Percentiles rank a stretch among this genome's conserved stretches.
Conservation (phyloP, 495 filamentous ascomycete species). For the Tuber umbilicatum region DNA sequence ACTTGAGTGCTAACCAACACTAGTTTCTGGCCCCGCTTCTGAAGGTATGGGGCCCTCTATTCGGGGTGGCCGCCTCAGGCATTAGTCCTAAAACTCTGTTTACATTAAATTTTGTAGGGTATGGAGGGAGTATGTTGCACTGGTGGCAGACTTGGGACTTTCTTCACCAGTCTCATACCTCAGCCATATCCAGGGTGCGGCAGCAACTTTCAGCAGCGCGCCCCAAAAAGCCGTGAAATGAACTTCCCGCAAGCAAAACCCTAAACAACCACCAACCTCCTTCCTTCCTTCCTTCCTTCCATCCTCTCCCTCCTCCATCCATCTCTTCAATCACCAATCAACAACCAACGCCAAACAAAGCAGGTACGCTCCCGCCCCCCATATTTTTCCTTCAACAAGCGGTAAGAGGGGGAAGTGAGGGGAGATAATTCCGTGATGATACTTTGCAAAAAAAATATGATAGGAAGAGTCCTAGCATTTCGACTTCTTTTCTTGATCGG, state of each 20-base stretch:
- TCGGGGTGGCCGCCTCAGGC: no score
- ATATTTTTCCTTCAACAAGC: neutral
- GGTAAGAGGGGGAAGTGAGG: neutral
- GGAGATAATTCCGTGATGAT: constrained; percentile 30
- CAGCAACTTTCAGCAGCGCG: no score
- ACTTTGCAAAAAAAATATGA: constrained; percentile 37
- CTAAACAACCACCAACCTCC: neutral
- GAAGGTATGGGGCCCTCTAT: no score
- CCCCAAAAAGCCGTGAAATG: no score
- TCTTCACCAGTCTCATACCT: no score
- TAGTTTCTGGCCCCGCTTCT: no score
- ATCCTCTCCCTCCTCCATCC: neutral
- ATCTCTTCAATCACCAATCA: neutral
- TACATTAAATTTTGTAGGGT: no score
- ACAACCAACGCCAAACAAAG: neutral
- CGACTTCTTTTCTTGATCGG: constrained; percentile 27
- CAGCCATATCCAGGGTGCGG: no score
- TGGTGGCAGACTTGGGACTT: no score
- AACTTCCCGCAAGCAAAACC: neutral
- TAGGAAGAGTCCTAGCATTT: constrained; percentile 40
- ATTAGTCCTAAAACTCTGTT: no score
- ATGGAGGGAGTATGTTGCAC: no score
- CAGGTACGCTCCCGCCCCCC: neutral
- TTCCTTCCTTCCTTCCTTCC: neutral
- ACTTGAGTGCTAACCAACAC: no score